A percentile compares a stretch with the other conserved stretches of the same genome.
These are phyloP conservation scores for Metarhizium sp. DNA, from an alignment of 2,329 filamentous ascomycete genomes.

Conservation along the genomic window DNA sequence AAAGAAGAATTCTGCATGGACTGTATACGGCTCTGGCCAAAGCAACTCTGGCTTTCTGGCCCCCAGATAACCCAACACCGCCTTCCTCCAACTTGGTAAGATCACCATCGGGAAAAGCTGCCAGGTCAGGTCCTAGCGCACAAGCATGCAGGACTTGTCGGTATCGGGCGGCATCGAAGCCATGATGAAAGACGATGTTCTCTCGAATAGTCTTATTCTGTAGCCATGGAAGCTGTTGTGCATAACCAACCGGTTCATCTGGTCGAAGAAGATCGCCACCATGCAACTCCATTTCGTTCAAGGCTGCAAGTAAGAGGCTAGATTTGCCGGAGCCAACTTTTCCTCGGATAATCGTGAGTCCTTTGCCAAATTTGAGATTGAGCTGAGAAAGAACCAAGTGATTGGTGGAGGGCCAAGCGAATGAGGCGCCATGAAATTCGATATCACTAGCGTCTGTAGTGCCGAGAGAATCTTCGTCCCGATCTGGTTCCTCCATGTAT, in stretches of 20 bases:
- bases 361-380: constrained; percentile 34
- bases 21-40: constrained; percentile 56
- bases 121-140: constrained; percentile 45
- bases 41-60: constrained; percentile 53
- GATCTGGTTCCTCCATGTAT: constrained; percentile 82
- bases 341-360: constrained; percentile 47
- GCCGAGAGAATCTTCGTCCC: constrained; percentile 39
- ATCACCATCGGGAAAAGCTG: constrained; percentile 47
- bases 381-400: constrained; percentile 40
- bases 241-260: constrained; percentile 42
- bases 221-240: constrained; percentile 54
- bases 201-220: constrained; percentile 57
- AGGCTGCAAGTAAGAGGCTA: constrained; percentile 46
- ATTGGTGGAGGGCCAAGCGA: constrained; percentile 67
- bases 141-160: constrained; percentile 51
- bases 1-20: constrained; percentile 42
- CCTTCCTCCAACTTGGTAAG: constrained; percentile 52
- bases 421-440: constrained; percentile 55
- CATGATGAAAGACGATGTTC: constrained; percentile 54
- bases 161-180: constrained; percentile 46
- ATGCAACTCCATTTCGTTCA: constrained; percentile 58
- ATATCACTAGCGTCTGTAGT: constrained; percentile 29
- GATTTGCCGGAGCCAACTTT: constrained; percentile 55
- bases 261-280: constrained; percentile 39
- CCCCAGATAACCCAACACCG: constrained; percentile 53